phyloP scores from a whole-genome alignment of 2,329 filamentous ascomycete genomes.

The Beauveria varroae region DNA sequence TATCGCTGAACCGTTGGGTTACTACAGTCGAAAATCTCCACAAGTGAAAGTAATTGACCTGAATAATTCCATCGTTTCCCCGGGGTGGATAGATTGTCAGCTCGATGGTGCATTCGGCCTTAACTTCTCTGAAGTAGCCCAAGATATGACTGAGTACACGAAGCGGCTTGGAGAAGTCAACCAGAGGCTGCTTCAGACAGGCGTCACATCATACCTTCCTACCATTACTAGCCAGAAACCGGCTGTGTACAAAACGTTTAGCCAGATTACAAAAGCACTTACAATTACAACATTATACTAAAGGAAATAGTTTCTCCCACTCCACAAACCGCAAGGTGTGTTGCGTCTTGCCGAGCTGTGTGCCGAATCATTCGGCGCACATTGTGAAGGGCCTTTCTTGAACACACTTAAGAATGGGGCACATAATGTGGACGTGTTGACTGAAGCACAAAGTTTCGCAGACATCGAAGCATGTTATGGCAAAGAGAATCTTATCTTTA shows the following conservation, averaged over 20 bases:
- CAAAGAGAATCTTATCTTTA: background rate
- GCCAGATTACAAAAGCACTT: no score
- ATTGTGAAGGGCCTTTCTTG: background rate
- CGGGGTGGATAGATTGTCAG: background rate
- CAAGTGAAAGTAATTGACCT: background rate
- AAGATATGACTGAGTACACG: background rate
- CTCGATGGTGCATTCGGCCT: background rate
- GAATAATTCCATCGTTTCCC: background rate
- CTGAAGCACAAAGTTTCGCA: background rate
- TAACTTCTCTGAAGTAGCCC: background rate
- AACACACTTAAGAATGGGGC: background rate
- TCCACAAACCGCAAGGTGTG: background rate
- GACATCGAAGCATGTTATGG: background rate
- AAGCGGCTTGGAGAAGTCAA: background rate
- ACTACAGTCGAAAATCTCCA: background rate
- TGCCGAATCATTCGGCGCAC: background rate
- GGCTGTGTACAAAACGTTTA: background rate
- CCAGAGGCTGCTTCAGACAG: background rate
- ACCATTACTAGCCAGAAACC: background rate
- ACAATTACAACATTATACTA: background rate
- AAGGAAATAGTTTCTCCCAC: background rate
- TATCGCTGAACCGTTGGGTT: background rate
- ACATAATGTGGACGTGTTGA: background rate
- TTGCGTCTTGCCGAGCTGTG: background rate
- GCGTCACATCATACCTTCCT: background rate